Evolutionary conservation across 805 yeast species (phyloP).

Genomic region (Schizosaccharomyces osmophilus): DNA sequence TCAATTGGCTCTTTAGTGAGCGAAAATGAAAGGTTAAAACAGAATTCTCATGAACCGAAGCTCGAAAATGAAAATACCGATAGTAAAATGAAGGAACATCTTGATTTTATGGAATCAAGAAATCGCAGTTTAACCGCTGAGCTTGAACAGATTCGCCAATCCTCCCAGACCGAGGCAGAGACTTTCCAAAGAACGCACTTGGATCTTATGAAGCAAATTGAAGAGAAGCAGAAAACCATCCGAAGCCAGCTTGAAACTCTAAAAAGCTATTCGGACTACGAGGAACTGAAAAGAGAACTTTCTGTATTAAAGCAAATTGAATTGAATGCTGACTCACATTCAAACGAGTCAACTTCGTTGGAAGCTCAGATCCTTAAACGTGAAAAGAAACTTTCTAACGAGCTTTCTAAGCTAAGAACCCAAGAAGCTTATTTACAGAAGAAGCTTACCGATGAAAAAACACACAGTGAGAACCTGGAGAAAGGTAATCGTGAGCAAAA

Average conservation of each 20-base stretch:
- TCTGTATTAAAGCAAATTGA: conserved; percentile 32
- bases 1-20: not conserved
- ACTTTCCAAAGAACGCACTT: no score
- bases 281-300: conserved; percentile 55
- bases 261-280: conserved; percentile 40
- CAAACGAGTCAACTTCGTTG: conserved; percentile 14
- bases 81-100: not conserved
- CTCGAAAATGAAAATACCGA: not conserved
- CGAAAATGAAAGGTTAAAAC: not conserved
- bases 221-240: conserved; percentile 26
- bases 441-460: conserved; percentile 15
- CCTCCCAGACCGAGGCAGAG: not conserved
- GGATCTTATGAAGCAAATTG: conserved; percentile 6
- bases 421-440: conserved; percentile 20
- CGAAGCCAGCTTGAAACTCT: conserved; percentile 25
- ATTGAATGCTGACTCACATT: conserved; percentile 10
- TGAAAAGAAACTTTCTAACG: conserved; percentile 6
- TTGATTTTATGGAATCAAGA: not conserved
- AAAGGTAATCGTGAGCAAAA: conserved; percentile 40
- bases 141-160: not conserved
- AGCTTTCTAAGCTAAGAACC: conserved; percentile 23
- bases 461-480: conserved; percentile 21
- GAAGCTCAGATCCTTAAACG: conserved; percentile 4
- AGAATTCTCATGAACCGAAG: not conserved
- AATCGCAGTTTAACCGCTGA: not conserved